These are phyloP conservation scores for Berkeleyomyces basicola DNA, from an alignment of 2,329 filamentous ascomycete species.

Conservation along the genomic window DNA sequence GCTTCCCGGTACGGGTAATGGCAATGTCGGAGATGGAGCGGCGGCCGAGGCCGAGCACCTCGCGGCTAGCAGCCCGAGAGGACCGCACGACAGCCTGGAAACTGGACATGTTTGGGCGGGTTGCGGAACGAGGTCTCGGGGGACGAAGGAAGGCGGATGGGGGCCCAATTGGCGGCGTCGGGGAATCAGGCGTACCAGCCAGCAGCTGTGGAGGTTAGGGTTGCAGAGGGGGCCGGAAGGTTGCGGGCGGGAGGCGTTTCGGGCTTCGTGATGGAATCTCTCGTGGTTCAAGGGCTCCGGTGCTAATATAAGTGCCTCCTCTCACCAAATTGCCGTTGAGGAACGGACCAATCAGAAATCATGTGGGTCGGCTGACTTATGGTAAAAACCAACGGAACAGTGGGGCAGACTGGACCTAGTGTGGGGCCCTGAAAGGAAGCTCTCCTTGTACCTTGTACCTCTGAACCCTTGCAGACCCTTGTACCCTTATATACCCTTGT, in stretches of 20 bases:
- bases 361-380: slow-evolving; percentile 9
- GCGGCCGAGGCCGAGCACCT: slow-evolving; percentile 27
- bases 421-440: background rate
- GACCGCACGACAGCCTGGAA: slow-evolving; percentile 39
- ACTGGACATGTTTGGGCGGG: slow-evolving; percentile 33
- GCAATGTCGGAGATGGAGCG: slow-evolving; percentile 61
- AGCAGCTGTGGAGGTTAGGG: background rate
- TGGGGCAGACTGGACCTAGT: background rate
- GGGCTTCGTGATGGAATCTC: background rate
- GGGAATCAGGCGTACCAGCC: background rate
- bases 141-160: too few species aligned
- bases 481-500: background rate
- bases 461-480: too few species aligned
- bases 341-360: slow-evolving; percentile 1
- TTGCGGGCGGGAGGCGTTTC: background rate
- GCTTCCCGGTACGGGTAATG: slow-evolving; percentile 92
- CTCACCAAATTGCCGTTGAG: background rate
- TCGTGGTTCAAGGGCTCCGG: background rate
- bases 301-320: background rate
- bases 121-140: too few species aligned
- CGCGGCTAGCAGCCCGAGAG: slow-evolving; percentile 30
- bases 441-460: background rate
- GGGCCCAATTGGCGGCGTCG: background rate
- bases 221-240: background rate
- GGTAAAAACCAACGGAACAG: background rate